Evolutionary conservation across 2,329 filamentous ascomycete genomes (phyloP).

Genomic region (Gaeumannomyces tritici): DNA sequence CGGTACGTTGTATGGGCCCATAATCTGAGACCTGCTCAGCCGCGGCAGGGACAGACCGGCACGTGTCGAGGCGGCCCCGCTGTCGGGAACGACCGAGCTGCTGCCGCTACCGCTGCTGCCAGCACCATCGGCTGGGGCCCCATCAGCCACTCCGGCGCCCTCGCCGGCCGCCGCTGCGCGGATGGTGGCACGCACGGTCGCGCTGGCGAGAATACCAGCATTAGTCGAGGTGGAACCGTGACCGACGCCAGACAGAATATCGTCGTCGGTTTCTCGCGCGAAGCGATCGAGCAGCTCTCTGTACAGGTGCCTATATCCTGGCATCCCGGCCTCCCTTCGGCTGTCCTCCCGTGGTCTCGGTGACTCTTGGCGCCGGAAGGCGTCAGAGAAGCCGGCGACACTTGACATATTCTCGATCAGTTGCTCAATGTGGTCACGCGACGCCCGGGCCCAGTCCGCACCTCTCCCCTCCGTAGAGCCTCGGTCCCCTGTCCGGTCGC

Average conservation of each 20-base stretch:
- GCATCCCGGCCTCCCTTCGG: not conserved
- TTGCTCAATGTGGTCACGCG: not conserved
- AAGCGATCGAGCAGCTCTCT: not conserved
- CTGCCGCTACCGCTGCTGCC: slow-evolving; percentile 30
- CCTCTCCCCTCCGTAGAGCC: not conserved
- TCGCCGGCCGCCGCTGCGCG: not conserved
- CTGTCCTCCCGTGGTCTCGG: not conserved
- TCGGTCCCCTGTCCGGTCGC: not conserved
- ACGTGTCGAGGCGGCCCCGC: slow-evolving; percentile 34
- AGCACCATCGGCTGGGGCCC: not conserved
- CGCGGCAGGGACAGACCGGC: not conserved
- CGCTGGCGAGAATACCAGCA: not conserved
- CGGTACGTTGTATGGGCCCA: not conserved
- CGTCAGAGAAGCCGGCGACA: not conserved
- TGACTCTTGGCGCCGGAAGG: not conserved
- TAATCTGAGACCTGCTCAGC: not conserved
- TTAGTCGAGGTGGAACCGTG: not conserved
- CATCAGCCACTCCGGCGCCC: not conserved
- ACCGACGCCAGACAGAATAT: not conserved
- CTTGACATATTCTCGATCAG: not conserved
- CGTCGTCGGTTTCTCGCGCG: not conserved
- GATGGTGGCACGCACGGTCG: not conserved
- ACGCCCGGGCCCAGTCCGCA: not conserved
- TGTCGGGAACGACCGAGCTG: slow-evolving; percentile 46
- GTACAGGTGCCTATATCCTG: not conserved